These are phyloP conservation scores for Podaxis sp. DNA, from an alignment of 768 basidiomycete species.

Conservation along the genomic window DNA sequence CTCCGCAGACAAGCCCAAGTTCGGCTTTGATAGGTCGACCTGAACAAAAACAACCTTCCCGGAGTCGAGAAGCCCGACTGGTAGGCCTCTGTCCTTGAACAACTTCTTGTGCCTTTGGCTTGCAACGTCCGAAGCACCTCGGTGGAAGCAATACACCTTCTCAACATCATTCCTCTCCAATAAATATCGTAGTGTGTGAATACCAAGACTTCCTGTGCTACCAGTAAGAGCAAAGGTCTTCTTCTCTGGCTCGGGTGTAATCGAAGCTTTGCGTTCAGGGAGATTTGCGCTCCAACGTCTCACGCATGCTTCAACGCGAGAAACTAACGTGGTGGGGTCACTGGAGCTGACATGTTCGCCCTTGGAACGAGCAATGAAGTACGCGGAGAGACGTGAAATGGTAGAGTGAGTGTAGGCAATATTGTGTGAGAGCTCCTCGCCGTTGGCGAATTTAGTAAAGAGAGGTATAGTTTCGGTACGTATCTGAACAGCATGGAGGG, in stretches of 20 bases:
- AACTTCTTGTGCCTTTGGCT: slow-evolving; percentile 3
- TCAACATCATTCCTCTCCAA: slow-evolving; percentile 17
- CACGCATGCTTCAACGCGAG: slow-evolving; percentile 4
- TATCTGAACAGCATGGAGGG: slow-evolving; percentile 13
- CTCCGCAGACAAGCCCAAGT: slow-evolving; percentile 1
- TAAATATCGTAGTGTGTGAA: slow-evolving; percentile 25
- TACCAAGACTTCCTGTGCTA: slow-evolving; percentile 31
- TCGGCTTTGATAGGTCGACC: slow-evolving; percentile 7
- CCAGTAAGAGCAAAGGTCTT: slow-evolving; percentile 31
- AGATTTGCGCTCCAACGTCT: slow-evolving; percentile 6
- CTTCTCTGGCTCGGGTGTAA: not conserved
- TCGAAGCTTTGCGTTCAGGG: not conserved
- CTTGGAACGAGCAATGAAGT: not conserved
- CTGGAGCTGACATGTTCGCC: not conserved
- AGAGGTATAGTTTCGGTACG: slow-evolving; percentile 9
- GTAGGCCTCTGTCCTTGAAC: slow-evolving; percentile 5
- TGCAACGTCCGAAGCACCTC: slow-evolving; percentile 9
- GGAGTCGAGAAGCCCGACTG: not conserved
- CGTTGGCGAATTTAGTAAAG: not conserved
- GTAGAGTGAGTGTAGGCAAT: slow-evolving; percentile 9
- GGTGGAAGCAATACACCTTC: slow-evolving; percentile 26
- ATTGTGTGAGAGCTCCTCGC: slow-evolving; percentile 8
- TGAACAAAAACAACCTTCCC: not conserved
- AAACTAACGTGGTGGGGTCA: not conserved
- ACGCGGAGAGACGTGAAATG: slow-evolving; percentile 8